Evolutionary conservation across 2,329 filamentous ascomycete species (phyloP).

Genomic region (Chrysoporthe puriensis): DNA sequence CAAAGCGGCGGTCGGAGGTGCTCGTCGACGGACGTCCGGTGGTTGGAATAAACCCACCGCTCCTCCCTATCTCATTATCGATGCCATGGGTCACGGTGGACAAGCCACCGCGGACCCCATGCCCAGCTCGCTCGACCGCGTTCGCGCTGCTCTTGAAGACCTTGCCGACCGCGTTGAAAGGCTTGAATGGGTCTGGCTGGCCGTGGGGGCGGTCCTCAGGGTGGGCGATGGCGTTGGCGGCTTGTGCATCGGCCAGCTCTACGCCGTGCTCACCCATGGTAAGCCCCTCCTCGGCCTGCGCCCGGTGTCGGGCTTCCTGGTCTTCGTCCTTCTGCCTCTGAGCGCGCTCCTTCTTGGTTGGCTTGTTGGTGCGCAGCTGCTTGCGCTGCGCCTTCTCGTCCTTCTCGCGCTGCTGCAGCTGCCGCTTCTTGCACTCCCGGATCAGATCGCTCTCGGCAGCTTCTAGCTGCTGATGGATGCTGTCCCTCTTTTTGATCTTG

Average conservation of each 20-base stretch:
- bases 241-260: constrained; percentile 48
- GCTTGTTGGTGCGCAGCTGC: constrained; percentile 50
- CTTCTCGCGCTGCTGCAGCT: constrained; percentile 69
- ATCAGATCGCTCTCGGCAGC: constrained; percentile 84
- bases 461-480: constrained; percentile 73
- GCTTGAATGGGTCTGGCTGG: not conserved
- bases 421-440: constrained; percentile 74
- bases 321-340: constrained; percentile 54
- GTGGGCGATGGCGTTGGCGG: constrained; percentile 30
- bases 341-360: constrained; percentile 55
- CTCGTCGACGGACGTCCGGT: constrained; percentile 32
- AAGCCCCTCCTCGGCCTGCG: constrained; percentile 52
- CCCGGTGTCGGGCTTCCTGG: constrained; percentile 53
- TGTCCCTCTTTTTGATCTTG: constrained; percentile 77
- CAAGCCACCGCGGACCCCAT: constrained; percentile 48
- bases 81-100: constrained; percentile 54
- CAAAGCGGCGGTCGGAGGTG: constrained; percentile 32
- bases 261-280: constrained; percentile 56
- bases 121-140: constrained; percentile 47
- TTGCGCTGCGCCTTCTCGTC: constrained; percentile 68
- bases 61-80: constrained; percentile 56
- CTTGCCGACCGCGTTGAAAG: constrained; percentile 51
- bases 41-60: constrained; percentile 54
- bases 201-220: constrained; percentile 33
- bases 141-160: constrained; percentile 52